These are phyloP conservation scores for Gymnopus androsaceus DNA, from an alignment of 1,284 basidiomycete species.

Conservation along the genomic window DNA sequence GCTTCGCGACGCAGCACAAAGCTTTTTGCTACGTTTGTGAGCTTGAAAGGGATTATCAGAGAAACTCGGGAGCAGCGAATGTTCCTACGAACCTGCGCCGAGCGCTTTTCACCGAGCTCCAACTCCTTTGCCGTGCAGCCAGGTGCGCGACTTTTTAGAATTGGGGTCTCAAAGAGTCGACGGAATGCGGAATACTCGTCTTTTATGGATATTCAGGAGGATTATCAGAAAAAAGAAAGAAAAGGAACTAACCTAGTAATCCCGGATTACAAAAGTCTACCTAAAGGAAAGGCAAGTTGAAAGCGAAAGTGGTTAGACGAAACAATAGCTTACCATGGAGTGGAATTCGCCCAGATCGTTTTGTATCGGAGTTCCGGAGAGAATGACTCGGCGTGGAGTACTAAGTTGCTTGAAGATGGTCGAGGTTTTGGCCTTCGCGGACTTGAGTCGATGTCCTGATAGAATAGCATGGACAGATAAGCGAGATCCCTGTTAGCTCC, in stretches of 20 bases:
- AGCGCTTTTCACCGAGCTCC: conserved; percentile 74
- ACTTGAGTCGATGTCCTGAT: conserved; percentile 90
- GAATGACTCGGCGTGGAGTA: conserved; percentile 78
- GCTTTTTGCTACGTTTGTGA: conserved; percentile 77
- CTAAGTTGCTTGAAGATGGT: conserved; percentile 83
- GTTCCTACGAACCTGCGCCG: conserved; percentile 58
- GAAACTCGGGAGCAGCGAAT: not conserved
- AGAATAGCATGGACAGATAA: not conserved
- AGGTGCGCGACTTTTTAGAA: conserved; percentile 84
- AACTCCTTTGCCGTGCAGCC: conserved; percentile 72
- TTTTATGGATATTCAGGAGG: conserved; percentile 25
- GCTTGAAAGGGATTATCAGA: conserved; percentile 42
- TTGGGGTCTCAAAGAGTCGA: conserved; percentile 86
- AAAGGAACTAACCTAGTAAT: conserved; percentile 61
- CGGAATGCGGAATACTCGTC: conserved; percentile 77
- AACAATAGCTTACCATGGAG: conserved; percentile 73
- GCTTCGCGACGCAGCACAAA: conserved; percentile 92
- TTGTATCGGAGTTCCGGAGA: conserved; percentile 97
- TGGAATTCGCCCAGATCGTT: conserved; percentile 97
- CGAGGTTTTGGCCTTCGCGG: conserved; percentile 89
- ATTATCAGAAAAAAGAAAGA: not conserved
- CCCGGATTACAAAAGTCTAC: conserved; percentile 94
- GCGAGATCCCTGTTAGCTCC: too few relatives aligned
- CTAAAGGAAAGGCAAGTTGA: conserved; percentile 39
- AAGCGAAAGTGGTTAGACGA: not conserved